Evolutionary conservation across 129 eudicot genomes (phyloP).

Genomic region (Scalesia atractyloides): DNA sequence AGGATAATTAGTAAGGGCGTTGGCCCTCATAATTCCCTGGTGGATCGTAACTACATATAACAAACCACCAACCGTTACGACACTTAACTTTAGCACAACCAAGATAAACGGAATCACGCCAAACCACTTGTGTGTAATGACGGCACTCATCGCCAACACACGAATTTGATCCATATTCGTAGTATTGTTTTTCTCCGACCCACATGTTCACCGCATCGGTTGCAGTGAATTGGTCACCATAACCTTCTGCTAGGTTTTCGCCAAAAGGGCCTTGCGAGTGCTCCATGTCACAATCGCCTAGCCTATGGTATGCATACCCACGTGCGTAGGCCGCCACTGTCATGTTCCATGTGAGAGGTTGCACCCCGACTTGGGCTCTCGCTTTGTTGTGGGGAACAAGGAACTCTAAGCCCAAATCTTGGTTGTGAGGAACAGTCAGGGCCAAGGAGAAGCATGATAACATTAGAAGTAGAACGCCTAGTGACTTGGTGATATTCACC

Average conservation of each 20-base stretch:
- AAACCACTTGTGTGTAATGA: conserved; percentile 75
- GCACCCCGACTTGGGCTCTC: conserved; percentile 56
- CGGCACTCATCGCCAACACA: conserved; percentile 53
- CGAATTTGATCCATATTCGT: conserved; percentile 44
- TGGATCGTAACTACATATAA: conserved; percentile 60
- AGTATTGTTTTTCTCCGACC: conserved; percentile 53
- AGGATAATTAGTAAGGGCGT: conserved; percentile 32
- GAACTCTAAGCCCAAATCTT: conserved; percentile 33
- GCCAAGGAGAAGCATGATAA: conserved; percentile 13
- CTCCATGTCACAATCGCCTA: conserved; percentile 41
- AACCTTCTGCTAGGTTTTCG: conserved; percentile 62
- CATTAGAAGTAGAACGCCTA: conserved; percentile 17
- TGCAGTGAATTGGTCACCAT: conserved; percentile 42
- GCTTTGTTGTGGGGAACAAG: conserved; percentile 65
- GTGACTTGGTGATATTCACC: conserved; percentile 3
- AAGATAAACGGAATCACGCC: conserved; percentile 50
- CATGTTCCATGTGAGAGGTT: conserved; percentile 57
- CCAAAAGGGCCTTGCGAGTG: conserved; percentile 59
- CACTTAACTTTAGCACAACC: conserved; percentile 69
- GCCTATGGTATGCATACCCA: conserved; percentile 40
- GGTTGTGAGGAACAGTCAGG: conserved; percentile 5
- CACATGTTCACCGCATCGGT: conserved; percentile 55
- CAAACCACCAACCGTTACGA: conserved; percentile 48
- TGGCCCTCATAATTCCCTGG: conserved; percentile 54
- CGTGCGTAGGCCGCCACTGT: conserved; percentile 57